phyloP scores from a whole-genome alignment of 1,284 basidiomycete genomes.

The Sutorius eximius region DNA sequence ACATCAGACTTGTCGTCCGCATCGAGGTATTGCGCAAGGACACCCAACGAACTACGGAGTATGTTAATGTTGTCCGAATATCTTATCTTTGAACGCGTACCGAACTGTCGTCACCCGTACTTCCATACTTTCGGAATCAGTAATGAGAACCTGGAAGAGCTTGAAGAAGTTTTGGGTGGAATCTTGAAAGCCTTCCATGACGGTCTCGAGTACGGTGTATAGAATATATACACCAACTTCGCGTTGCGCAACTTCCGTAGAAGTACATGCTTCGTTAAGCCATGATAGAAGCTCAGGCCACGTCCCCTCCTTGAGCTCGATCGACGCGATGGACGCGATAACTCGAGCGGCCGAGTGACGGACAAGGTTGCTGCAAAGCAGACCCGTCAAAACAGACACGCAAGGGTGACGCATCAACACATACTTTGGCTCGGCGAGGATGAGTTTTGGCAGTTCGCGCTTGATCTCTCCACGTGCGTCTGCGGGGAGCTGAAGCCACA shows the following conservation, averaged over 20 bases:
- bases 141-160: slow-evolving; percentile 78
- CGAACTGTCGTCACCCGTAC: slow-evolving; percentile 90
- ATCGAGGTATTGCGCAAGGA: slow-evolving; percentile 93
- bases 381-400: slow-evolving; percentile 6
- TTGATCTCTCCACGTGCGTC: slow-evolving; percentile 85
- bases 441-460: slow-evolving; percentile 75
- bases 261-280: slow-evolving; percentile 79
- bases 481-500: slow-evolving; percentile 80
- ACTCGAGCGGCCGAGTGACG: slow-evolving; percentile 91
- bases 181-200: slow-evolving; percentile 85
- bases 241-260: slow-evolving; percentile 72
- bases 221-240: slow-evolving; percentile 93
- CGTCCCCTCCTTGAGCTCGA: slow-evolving; percentile 80
- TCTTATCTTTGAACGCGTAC: slow-evolving; percentile 37
- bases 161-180: slow-evolving; percentile 81
- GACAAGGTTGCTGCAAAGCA: slow-evolving; percentile 68
- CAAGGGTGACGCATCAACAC: slow-evolving; percentile 28
- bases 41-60: slow-evolving; percentile 72
- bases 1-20: slow-evolving; percentile 86
- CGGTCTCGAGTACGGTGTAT: slow-evolving; percentile 88
- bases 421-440: slow-evolving; percentile 79
- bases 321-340: slow-evolving; percentile 88
- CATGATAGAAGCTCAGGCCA: slow-evolving; percentile 92
- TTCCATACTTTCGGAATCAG: slow-evolving; percentile 87
- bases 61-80: slow-evolving; percentile 7